These are phyloP conservation scores for Candida ortonii DNA, from an alignment of 805 yeast genomes.

Conservation along the genomic window DNA sequence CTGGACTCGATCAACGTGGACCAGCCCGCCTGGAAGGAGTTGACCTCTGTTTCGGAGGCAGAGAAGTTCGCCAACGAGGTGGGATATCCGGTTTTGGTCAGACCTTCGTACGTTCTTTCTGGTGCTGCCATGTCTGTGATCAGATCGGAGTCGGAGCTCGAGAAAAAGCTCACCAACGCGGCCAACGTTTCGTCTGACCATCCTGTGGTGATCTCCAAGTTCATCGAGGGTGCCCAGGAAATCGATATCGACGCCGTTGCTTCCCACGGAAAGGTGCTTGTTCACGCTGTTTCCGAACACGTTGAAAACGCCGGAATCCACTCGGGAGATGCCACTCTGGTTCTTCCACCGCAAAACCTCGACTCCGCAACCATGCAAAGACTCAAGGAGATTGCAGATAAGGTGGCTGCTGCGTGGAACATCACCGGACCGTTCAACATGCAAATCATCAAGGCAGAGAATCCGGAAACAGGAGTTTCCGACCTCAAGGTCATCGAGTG, in stretches of 20 bases:
- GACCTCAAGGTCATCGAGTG: conserved; percentile 95
- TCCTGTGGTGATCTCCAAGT: conserved; percentile 96
- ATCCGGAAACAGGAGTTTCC: conserved; percentile 54
- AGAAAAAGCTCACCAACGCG: conserved; percentile 78
- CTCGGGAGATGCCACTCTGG: conserved; percentile 96
- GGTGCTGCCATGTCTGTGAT: conserved; percentile 99
- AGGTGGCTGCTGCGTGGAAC: conserved; percentile 91
- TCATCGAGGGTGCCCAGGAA: conserved; percentile 93
- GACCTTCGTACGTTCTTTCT: conserved; percentile 95
- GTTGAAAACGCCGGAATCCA: conserved; percentile 98
- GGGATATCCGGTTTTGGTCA: conserved; percentile 91
- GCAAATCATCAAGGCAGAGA: conserved; percentile 85
- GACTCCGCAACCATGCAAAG: conserved; percentile 64
- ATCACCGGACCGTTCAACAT: conserved; percentile 98
- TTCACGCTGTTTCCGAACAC: conserved; percentile 96
- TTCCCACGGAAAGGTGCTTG: conserved; percentile 77
- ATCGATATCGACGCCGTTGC: conserved; percentile 98
- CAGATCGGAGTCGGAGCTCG: conserved; percentile 73
- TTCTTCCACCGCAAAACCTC: conserved; percentile 85
- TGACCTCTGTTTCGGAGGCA: conserved; percentile 83
- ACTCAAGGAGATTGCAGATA: conserved; percentile 83
- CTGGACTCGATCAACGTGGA: conserved; percentile 90
- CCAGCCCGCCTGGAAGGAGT: conserved; percentile 98
- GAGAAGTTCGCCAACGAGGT: conserved; percentile 79
- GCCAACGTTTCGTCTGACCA: conserved; percentile 92